Conservation (phyloP, 495 filamentous ascomycete genomes). For the Lasiosphaeris hirsuta region DNA sequence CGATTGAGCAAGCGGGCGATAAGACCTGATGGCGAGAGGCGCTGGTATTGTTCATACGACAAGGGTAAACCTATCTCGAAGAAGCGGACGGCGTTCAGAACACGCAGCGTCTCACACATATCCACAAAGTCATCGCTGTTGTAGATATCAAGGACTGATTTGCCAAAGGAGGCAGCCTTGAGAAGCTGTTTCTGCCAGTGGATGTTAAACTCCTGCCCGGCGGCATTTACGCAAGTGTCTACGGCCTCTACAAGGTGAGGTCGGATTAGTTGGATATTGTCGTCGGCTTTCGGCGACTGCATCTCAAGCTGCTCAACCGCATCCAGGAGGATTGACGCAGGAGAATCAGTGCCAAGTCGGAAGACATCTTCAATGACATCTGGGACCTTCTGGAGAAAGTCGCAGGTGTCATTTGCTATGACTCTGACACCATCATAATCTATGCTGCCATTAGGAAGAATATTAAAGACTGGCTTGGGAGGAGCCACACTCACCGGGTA, state of each 20-base stretch:
- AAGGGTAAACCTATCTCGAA: conserved; percentile 87
- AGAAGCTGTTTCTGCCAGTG: conserved; percentile 94
- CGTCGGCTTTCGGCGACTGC: conserved; percentile 93
- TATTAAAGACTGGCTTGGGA: conserved; percentile 54
- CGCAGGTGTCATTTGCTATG: conserved; percentile 86
- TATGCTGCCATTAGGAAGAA: conserved; percentile 46
- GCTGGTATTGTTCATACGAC: conserved; percentile 86
- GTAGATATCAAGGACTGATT: conserved; percentile 94
- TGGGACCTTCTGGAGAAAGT: conserved; percentile 91
- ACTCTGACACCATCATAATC: conserved; percentile 89
- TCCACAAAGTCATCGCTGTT: conserved; percentile 98
- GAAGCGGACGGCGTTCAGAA: conserved; percentile 86
- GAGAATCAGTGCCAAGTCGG: conserved; percentile 70
- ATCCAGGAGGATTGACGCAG: conserved; percentile 87
- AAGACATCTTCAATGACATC: conserved; percentile 88
- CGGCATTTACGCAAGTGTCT: conserved; percentile 84
- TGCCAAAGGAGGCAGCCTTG: conserved; percentile 93
- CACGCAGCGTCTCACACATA: conserved; percentile 91
- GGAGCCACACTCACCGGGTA: conserved; percentile 59
- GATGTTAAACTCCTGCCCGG: conserved; percentile 82
- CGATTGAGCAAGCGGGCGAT: conserved; percentile 82
- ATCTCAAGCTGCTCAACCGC: conserved; percentile 88
- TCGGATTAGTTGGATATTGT: conserved; percentile 91
- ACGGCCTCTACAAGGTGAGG: conserved; percentile 85
- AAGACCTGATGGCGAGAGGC: conserved; percentile 81